These are phyloP conservation scores for Myochromella boudieri DNA, from an alignment of 768 basidiomycete species.

Conservation along the genomic window DNA sequence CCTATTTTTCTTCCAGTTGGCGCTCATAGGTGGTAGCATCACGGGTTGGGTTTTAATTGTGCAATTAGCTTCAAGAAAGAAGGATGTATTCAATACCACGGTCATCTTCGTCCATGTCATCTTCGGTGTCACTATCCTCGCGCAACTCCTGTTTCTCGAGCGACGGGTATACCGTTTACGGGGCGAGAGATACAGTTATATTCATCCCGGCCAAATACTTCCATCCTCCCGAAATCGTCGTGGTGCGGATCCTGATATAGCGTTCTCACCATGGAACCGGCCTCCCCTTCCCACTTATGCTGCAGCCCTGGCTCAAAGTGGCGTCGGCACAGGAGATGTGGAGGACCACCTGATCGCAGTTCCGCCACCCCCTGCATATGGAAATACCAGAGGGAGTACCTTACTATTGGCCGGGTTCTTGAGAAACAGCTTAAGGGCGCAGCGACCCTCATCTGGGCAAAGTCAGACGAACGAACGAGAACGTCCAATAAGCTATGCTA, in stretches of 20 bases:
- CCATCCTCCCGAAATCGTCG: constrained; percentile 36
- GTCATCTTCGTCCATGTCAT: constrained; percentile 62
- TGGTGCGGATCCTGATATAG: constrained; percentile 31
- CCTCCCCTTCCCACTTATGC: constrained; percentile 72
- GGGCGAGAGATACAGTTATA: constrained; percentile 58
- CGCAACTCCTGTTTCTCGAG: constrained; percentile 62
- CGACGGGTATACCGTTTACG: constrained; percentile 64
- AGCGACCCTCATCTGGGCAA: constrained; percentile 41
- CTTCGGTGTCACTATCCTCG: constrained; percentile 51
- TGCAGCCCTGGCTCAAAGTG: constrained; percentile 65
- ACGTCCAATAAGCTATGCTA: constrained; percentile 55
- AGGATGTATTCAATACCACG: constrained; percentile 21
- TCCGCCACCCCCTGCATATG: constrained; percentile 76
- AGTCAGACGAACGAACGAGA: constrained; percentile 31
- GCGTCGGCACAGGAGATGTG: constrained; percentile 72
- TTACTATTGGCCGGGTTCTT: constrained; percentile 57
- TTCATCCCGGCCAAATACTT: constrained; percentile 59
- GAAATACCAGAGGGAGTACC: constrained; percentile 69
- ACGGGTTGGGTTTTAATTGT: constrained; percentile 54
- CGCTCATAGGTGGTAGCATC: constrained; percentile 46
- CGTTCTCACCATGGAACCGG: constrained; percentile 68
- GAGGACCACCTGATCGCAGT: constrained; percentile 69
- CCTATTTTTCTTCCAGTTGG: constrained; percentile 37
- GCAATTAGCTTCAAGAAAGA: constrained; percentile 16
- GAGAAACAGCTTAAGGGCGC: constrained; percentile 45